Percentiles rank a stretch among this genome's conserved stretches.
Evolutionary conservation across 306 rosid species (phyloP).

Genomic region (Adenanthera pavonina): DNA sequence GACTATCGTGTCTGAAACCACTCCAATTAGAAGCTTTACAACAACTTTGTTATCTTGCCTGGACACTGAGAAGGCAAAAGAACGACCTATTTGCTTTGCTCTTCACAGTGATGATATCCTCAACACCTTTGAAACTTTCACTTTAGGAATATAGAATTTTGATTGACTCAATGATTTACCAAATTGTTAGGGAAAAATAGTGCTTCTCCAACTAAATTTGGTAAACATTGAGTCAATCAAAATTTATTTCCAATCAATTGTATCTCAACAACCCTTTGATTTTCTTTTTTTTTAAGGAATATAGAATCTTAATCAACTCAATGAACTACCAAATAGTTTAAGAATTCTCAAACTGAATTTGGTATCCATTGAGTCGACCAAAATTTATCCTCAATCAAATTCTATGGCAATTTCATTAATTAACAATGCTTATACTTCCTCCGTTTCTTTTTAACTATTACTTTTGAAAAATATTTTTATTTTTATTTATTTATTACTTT

Average conservation of each 20-base stretch:
- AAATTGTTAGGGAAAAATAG: neutral
- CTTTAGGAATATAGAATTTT: neutral
- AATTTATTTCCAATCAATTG: neutral
- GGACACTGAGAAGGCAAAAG: too few species aligned
- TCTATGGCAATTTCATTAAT: neutral
- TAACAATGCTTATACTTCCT: too few species aligned
- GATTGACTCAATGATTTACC: slow-evolving; percentile 1
- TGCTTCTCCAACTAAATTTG: neutral
- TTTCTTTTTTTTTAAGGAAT: neutral
- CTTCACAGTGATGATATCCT: too few species aligned
- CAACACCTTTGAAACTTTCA: too few species aligned
- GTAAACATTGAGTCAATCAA: neutral
- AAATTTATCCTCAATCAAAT: neutral
- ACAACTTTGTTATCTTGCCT: too few species aligned
- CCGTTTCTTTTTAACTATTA: too few species aligned
- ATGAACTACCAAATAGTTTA: neutral
- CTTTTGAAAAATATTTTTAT: too few species aligned
- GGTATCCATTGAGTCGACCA: neutral
- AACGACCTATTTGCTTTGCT: too few species aligned
- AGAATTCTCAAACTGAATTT: neutral
- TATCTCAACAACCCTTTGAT: too few species aligned
- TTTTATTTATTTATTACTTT: too few species aligned
- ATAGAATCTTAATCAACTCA: neutral
- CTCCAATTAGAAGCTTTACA: too few species aligned
- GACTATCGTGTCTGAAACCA: too few species aligned